These are phyloP conservation scores for Adansonia grandidieri DNA, from an alignment of 441 rosid genomes.

Conservation along the genomic window DNA sequence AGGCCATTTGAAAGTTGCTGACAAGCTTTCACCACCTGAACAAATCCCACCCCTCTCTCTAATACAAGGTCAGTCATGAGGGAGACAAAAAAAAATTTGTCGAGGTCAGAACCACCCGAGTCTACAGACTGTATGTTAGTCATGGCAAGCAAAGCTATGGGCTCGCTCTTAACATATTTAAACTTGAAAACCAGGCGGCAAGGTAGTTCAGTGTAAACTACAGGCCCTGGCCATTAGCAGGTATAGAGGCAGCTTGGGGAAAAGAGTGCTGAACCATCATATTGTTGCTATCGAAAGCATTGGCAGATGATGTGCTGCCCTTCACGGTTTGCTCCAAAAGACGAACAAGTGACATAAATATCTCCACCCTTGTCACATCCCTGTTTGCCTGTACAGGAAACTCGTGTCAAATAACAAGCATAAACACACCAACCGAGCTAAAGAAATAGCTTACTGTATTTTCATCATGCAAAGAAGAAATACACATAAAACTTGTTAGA, in stretches of 20 bases:
- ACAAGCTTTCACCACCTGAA: slow-evolving; percentile 29
- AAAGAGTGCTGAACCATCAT: slow-evolving; percentile 52
- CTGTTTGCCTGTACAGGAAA: slow-evolving; percentile 66
- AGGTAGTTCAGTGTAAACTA: slow-evolving; percentile 47
- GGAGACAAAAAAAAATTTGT: slow-evolving; percentile 37
- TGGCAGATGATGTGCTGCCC: slow-evolving; percentile 43
- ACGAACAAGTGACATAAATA: slow-evolving; percentile 82
- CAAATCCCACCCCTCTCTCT: slow-evolving; percentile 26
- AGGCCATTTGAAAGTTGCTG: slow-evolving; percentile 19
- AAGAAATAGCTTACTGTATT: not conserved
- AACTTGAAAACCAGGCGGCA: slow-evolving; percentile 25
- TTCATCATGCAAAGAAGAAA: not conserved
- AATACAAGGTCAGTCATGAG: slow-evolving; percentile 15
- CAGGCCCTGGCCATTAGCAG: slow-evolving; percentile 61
- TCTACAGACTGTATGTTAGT: slow-evolving; percentile 50
- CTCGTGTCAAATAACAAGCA: not conserved
- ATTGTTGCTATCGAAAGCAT: slow-evolving; percentile 53
- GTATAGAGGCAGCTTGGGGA: slow-evolving; percentile 49
- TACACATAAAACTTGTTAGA: no score
- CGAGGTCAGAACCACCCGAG: slow-evolving; percentile 33
- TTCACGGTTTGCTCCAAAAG: slow-evolving; percentile 78
- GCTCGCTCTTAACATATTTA: slow-evolving; percentile 64
- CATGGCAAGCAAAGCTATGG: slow-evolving; percentile 47
- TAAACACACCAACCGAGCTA: not conserved
- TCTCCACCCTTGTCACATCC: slow-evolving; percentile 90